Base-by-base conservation (phyloP, 257 asterid species). In the Solanum stenotomum region DNA sequence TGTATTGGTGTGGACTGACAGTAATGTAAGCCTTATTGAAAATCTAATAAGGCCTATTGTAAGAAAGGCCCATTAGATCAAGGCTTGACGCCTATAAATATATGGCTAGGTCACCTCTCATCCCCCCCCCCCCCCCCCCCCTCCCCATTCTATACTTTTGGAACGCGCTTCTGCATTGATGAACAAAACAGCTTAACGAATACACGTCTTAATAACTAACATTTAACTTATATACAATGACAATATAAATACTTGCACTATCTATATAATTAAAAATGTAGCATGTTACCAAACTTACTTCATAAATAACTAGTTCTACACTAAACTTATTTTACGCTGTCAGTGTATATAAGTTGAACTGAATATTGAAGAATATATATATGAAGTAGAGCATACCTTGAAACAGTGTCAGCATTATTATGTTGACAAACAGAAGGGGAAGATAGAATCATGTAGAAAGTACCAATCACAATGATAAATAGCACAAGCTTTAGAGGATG, bases 401-500 rank as follows among this genome's bases (percentile, higher is more conserved):
- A 89, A 82, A 93, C 88, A 35, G 89, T 81, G 31, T 70, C 52
- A 34, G 89, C 40, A 14, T 84, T 85, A 85, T 88, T 91, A 5
- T 87, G 90, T 11, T 79, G 95, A 71, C 97, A 96, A 8, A 91
- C 84, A 12, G 94, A 63, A 29, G 92, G 97, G 87, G 95, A 93
- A 8, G 94, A 91, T 67, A 93, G 89, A 88, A 96, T 16, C 31
- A 90, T 87, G 33, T 91, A 6, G 35, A 95, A 90, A 11, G 96
- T 87, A 70, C 71, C 92, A 1, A 94, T 65, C 1, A 92, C 88
- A 72, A 95, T 86, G 88, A 92, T 2, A 22, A 89, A 23, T 9
- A 95, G 89, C 72, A 96, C 86, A 20, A 92, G 77, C 88, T 95
- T 96, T n/a, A 94, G 74, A 2, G 93, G 93, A 74, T 90, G 92